Percentiles rank a stretch among this genome's conserved stretches.
Conservation (phyloP, 2,329 filamentous ascomycete species). For the Neoscytalidium dimidiatum region DNA sequence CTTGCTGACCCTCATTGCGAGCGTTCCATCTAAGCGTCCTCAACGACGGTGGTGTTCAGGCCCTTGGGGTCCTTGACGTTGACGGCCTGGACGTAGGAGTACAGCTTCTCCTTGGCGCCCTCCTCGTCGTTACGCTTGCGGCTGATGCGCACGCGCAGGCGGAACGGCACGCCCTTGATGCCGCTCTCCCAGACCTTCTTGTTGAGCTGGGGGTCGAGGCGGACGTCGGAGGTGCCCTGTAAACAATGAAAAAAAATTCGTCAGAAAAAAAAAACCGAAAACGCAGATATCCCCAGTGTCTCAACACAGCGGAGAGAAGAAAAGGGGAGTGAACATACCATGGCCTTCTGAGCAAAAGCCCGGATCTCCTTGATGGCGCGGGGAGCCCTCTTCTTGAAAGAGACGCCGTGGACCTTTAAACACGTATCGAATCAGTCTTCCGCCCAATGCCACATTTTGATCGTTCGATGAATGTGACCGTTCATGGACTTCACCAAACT, state of each 20-base stretch:
- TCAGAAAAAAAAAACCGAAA: no score
- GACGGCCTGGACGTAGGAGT: conserved; percentile 99
- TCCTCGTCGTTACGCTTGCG: conserved; percentile 99
- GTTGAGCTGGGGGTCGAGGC: conserved; percentile 97
- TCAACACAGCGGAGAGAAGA: background rate
- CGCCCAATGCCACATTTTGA: conserved; percentile 54
- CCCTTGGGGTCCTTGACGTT: conserved; percentile 99
- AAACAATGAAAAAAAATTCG: background rate
- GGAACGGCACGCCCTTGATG: conserved; percentile 98
- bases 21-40: conserved; percentile 56
- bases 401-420: conserved; percentile 83
- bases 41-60: conserved; percentile 86
- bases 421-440: conserved; percentile 64
- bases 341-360: conserved; percentile 86
- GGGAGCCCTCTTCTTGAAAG: conserved; percentile 99
- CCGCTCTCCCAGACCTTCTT: conserved; percentile 99
- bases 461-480: conserved; percentile 37
- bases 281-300: no score
- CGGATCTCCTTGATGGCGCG: conserved; percentile 99
- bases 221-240: conserved; percentile 95
- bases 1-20: background rate
- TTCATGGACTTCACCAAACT: conserved; percentile 74
- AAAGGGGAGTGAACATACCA: conserved; percentile 68
- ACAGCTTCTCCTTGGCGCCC: conserved; percentile 98
- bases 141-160: conserved; percentile 96